These are phyloP conservation scores for Coriolopsis trogii DNA, from an alignment of 1,284 basidiomycete genomes.

Conservation along the genomic window DNA sequence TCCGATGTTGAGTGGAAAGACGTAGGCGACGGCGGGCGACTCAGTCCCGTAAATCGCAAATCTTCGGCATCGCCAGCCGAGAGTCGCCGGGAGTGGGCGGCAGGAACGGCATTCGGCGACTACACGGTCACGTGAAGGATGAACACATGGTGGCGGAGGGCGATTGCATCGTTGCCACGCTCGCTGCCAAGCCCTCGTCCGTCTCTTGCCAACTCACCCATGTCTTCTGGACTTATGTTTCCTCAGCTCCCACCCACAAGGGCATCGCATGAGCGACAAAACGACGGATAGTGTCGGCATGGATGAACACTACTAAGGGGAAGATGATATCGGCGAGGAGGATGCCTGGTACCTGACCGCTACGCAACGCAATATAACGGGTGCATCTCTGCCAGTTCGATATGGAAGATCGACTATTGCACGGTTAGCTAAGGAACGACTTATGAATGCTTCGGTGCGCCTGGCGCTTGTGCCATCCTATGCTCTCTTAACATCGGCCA, in stretches of 20 bases:
- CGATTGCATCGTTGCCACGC: too few relatives aligned
- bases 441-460: neutral
- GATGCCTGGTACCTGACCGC: conserved; percentile 7
- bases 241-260: too few relatives aligned
- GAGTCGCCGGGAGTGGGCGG: neutral
- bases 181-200: neutral
- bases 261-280: too few relatives aligned
- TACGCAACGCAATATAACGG: neutral
- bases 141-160: neutral
- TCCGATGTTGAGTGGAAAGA: neutral
- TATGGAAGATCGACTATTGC: conserved; percentile 5
- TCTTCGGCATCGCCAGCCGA: neutral
- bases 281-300: too few relatives aligned
- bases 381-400: conserved; percentile 10
- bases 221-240: too few relatives aligned
- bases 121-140: conserved; percentile 10
- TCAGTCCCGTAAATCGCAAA: conserved; percentile 4
- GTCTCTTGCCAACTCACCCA: too few relatives aligned
- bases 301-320: neutral
- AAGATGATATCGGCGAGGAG: neutral
- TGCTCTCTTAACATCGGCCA: conserved; percentile 1
- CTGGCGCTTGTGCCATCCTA: neutral
- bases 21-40: neutral
- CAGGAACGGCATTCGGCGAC: neutral
- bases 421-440: neutral